Conservation (phyloP, 1,284 basidiomycete genomes). For the Trichosporon inkin region DNA sequence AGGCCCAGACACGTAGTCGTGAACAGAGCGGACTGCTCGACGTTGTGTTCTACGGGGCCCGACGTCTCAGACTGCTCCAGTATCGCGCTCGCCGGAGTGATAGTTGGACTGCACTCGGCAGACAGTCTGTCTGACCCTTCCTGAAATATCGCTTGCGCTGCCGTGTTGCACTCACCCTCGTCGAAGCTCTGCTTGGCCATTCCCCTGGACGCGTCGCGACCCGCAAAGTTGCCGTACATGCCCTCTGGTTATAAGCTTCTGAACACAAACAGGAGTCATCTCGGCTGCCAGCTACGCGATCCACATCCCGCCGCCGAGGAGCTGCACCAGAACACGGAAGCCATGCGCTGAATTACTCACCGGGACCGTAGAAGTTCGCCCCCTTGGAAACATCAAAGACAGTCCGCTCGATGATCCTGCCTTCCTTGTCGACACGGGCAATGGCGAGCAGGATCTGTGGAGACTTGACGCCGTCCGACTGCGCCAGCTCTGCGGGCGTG, state of each 20-base stretch:
- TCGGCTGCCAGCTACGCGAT: too few relatives aligned
- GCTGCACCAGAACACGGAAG: not conserved
- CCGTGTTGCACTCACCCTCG: constrained; percentile 57
- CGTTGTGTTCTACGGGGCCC: too few relatives aligned
- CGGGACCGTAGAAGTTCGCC: constrained; percentile 85
- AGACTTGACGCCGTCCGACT: constrained; percentile 62
- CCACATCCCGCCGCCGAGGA: not conserved
- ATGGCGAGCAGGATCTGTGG: constrained; percentile 80
- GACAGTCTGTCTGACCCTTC: too few relatives aligned
- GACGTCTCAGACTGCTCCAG: too few relatives aligned
- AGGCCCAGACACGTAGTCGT: too few relatives aligned
- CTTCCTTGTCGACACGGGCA: constrained; percentile 54
- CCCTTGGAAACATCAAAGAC: constrained; percentile 91
- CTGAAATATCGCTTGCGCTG: not conserved
- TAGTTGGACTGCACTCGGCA: too few relatives aligned
- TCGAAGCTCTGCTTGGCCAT: constrained; percentile 98
- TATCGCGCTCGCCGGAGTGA: too few relatives aligned
- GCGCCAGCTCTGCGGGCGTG: constrained; percentile 66
- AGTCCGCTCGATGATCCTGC: constrained; percentile 59
- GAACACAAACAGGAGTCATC: too few relatives aligned
- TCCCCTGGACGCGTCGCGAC: constrained; percentile 84
- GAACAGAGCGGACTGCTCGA: too few relatives aligned
- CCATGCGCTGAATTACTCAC: constrained; percentile 54
- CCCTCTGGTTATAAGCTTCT: constrained; percentile 58
- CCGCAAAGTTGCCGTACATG: constrained; percentile 95